Evolutionary conservation across 2,329 filamentous ascomycete genomes (phyloP).

Genomic region (Cladophialophora carrionii): DNA sequence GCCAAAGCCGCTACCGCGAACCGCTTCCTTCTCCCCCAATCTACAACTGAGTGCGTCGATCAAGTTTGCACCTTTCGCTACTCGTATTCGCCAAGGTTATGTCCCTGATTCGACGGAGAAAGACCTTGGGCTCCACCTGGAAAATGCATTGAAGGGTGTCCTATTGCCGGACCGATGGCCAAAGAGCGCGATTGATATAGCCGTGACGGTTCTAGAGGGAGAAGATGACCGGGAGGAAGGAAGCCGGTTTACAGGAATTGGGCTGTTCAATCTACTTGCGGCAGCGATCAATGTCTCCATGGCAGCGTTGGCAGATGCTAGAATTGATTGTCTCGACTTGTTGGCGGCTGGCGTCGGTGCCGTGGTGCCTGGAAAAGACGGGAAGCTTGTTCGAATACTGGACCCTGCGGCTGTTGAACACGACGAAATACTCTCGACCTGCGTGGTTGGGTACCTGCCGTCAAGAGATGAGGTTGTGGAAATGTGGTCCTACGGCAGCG

Average conservation of each 20-base stretch:
- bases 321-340: slow-evolving; percentile 92
- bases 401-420: slow-evolving; percentile 86
- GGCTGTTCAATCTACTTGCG: slow-evolving; percentile 86
- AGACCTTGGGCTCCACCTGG: slow-evolving; percentile 86
- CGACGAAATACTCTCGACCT: slow-evolving; percentile 74
- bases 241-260: slow-evolving; percentile 68
- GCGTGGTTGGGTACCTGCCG: slow-evolving; percentile 87
- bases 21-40: slow-evolving; percentile 88
- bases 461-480: slow-evolving; percentile 89
- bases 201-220: slow-evolving; percentile 89
- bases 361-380: slow-evolving; percentile 58
- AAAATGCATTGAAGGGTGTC: slow-evolving; percentile 84
- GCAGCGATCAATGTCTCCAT: slow-evolving; percentile 93
- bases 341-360: slow-evolving; percentile 88
- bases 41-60: slow-evolving; percentile 90
- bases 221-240: slow-evolving; percentile 67
- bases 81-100: slow-evolving; percentile 78
- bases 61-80: slow-evolving; percentile 95
- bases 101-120: slow-evolving; percentile 82
- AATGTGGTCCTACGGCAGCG: slow-evolving; percentile 82
- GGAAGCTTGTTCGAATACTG: slow-evolving; percentile 56
- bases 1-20: slow-evolving; percentile 84
- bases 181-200: slow-evolving; percentile 96
- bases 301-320: slow-evolving; percentile 88
- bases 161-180: slow-evolving; percentile 95